A percentile compares a stretch with the other conserved stretches of the same genome.
phyloP scores from a whole-genome alignment of 2,329 filamentous ascomycete species.

The Sporothrix euskadiensis region DNA sequence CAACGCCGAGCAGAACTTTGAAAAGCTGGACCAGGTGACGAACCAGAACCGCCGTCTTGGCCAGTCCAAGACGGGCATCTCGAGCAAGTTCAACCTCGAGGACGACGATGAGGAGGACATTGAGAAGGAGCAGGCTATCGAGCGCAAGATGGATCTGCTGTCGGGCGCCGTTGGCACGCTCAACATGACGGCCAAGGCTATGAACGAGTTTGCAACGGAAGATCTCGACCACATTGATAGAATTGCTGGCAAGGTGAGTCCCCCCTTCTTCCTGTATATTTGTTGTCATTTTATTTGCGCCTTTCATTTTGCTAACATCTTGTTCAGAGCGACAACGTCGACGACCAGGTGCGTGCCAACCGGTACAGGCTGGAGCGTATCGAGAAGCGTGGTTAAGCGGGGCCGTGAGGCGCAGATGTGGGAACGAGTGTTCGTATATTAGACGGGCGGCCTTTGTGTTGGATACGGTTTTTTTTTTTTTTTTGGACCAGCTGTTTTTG shows the following conservation, averaged over 20 bases:
- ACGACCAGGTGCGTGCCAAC: constrained; percentile 66
- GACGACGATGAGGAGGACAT: constrained; percentile 35
- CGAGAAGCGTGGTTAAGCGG: constrained; percentile 26
- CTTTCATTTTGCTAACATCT: background rate
- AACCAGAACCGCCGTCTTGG: constrained; percentile 57
- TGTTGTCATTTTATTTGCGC: background rate
- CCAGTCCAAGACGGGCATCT: constrained; percentile 40
- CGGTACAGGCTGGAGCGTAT: constrained; percentile 57
- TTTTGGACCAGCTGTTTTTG: background rate
- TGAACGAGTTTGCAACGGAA: constrained; percentile 60
- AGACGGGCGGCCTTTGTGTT: background rate
- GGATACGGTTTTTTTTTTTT: background rate
- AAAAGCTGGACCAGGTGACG: constrained; percentile 61
- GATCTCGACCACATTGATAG: constrained; percentile 71
- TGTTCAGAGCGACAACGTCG: constrained; percentile 73
- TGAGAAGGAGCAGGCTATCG: constrained; percentile 50
- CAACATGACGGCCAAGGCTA: constrained; percentile 51
- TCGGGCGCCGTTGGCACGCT: constrained; percentile 68
- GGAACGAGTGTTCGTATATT: background rate
- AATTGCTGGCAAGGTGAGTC: constrained; percentile 72
- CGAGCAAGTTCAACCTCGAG: constrained; percentile 33
- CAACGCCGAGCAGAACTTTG: constrained; percentile 52
- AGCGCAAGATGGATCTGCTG: constrained; percentile 63
- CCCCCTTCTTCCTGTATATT: background rate
- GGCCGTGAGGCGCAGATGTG: background rate